Evolutionary conservation across 2,329 filamentous ascomycete genomes (phyloP).

Genomic region (Neoascochyta sp.): DNA sequence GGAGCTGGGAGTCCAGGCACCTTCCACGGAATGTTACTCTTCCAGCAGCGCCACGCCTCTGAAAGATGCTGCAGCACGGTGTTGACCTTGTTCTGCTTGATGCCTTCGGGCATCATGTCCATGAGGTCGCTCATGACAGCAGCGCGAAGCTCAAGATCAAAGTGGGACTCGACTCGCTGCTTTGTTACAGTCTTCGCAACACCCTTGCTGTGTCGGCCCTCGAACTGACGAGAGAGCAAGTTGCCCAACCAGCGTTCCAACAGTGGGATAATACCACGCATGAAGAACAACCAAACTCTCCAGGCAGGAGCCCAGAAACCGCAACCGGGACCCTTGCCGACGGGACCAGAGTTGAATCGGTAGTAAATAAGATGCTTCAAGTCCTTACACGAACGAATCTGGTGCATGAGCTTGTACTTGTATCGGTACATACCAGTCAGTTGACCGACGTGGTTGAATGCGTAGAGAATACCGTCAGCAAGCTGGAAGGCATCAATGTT

Average conservation of each 20-base stretch:
- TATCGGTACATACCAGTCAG: conserved; percentile 99
- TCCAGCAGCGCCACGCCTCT: conserved; percentile 99
- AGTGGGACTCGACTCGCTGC: conserved; percentile 97
- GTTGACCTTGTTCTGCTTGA: conserved; percentile 99
- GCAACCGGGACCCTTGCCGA: conserved; percentile 95
- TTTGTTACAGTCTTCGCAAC: conserved; percentile 99
- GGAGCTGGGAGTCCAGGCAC: conserved; percentile 93
- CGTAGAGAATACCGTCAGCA: conserved; percentile 97
- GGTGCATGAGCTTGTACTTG: conserved; percentile 99
- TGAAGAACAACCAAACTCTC: conserved; percentile 99
- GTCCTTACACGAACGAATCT: conserved; percentile 98
- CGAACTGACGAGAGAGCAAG: conserved; percentile 92
- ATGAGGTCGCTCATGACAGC: conserved; percentile 99
- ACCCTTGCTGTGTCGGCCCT: conserved; percentile 96
- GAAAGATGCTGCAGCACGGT: conserved; percentile 95
- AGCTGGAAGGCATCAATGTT: conserved; percentile 99
- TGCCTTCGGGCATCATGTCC: conserved; percentile 99
- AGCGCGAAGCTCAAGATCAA: conserved; percentile 92
- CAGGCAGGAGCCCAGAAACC: conserved; percentile 99
- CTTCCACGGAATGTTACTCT: conserved; percentile 99
- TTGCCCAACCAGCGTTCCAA: conserved; percentile 98
- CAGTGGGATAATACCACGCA: conserved; percentile 95
- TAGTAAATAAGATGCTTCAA: conserved; percentile 99
- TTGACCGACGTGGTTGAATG: conserved; percentile 98
- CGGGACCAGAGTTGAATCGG: conserved; percentile 93